Conservation (phyloP, 331 rosid genomes). For the Malus hybrid region DNA sequence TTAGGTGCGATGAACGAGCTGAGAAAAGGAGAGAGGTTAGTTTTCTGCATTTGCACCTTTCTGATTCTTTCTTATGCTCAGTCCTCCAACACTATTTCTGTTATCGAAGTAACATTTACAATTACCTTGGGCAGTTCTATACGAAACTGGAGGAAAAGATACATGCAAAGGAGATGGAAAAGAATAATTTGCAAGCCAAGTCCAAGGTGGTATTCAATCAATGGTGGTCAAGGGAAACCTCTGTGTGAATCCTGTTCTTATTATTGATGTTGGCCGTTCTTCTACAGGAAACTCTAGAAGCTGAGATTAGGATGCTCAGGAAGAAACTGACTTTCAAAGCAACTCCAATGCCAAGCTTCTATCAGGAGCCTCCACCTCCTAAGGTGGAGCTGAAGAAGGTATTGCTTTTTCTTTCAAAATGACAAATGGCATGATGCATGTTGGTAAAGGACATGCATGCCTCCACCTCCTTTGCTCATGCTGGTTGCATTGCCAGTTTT, state of each 20-base stretch:
- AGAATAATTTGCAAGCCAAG: slow-evolving; percentile 80
- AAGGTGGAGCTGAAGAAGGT: slow-evolving; percentile 93
- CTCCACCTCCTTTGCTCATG: neutral
- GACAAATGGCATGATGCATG: neutral
- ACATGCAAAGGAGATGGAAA: slow-evolving; percentile 93
- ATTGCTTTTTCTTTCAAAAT: neutral
- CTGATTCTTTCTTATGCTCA: neutral
- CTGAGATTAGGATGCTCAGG: slow-evolving; percentile 86
- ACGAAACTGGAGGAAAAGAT: slow-evolving; percentile 92
- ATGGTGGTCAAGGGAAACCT: slow-evolving; percentile 1
- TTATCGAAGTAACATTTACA: neutral
- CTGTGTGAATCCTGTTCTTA: slow-evolving; percentile 7
- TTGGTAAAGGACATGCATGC: too few relatives aligned
- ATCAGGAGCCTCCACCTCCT: slow-evolving; percentile 97
- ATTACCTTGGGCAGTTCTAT: slow-evolving; percentile 69
- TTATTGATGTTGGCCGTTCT: slow-evolving; percentile 9
- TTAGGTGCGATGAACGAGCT: slow-evolving; percentile 94
- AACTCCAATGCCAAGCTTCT: slow-evolving; percentile 98
- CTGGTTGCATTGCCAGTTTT: neutral
- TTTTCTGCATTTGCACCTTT: slow-evolving; percentile 6
- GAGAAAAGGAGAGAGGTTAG: slow-evolving; percentile 83
- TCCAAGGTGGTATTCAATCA: slow-evolving; percentile 60
- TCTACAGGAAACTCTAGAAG: slow-evolving; percentile 88
- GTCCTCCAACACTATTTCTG: slow-evolving; percentile 4
- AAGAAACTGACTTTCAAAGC: slow-evolving; percentile 87